phyloP scores from a whole-genome alignment of 73 alveolate genomes.

The Stentor coeruleus region DNA sequence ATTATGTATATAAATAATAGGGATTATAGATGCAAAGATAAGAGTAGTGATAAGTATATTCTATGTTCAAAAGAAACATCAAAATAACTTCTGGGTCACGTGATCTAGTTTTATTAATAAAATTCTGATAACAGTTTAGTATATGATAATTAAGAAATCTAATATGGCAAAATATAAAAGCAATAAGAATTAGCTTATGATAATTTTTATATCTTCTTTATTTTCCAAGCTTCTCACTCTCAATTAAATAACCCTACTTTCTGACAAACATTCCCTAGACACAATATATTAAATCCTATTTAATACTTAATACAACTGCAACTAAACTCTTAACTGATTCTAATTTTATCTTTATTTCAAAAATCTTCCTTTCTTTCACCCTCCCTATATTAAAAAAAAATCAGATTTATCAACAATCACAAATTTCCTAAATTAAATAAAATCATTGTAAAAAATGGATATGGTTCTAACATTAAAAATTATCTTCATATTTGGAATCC shows the following conservation, averaged over 20 bases:
- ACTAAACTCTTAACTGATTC: no score
- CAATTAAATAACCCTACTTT: neutral
- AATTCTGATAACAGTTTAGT: neutral
- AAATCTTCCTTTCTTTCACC: no score
- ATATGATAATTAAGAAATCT: neutral
- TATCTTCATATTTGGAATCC: neutral
- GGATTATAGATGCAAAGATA: neutral
- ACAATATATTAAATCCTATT: no score
- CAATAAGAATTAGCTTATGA: neutral
- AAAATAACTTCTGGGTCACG: neutral
- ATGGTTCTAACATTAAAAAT: neutral
- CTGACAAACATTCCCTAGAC: conserved; percentile 14
- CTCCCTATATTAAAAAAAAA: no score
- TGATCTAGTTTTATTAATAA: neutral
- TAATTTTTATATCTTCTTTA: neutral
- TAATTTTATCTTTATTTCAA: no score
- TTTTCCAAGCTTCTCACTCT: no score
- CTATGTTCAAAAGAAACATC: neutral
- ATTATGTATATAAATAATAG: conserved; percentile 2
- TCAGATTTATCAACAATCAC: no score
- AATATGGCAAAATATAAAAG: neutral
- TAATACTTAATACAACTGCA: no score
- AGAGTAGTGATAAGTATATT: neutral
- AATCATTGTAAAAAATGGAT: no score
- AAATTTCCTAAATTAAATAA: no score